Evolutionary conservation across 106 monocot species (phyloP), one percentile per base, ranked within the genome.

Genomic region (Agapanthus africanus): DNA sequence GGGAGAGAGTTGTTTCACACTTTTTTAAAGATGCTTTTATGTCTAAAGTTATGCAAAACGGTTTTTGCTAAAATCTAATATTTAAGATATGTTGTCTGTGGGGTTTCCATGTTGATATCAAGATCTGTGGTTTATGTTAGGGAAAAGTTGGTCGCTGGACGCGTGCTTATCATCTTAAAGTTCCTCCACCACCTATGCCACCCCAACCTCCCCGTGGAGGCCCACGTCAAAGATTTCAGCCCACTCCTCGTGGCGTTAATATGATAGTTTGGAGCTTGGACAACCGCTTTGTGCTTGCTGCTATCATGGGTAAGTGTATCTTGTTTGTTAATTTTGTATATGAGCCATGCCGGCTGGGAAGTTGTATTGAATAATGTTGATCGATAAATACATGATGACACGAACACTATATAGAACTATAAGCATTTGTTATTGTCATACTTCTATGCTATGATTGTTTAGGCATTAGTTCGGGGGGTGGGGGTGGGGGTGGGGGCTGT

Each of bases 201-300:
- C 92, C 97, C 39, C 97, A 92, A 76, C 97, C 92, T 66, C 73
- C 84, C 66, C 91, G 97, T 70, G 91, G 97, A 32, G 97, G 97
- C 59, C 97, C 97, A 65, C 89, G 97, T 23, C 97, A 92, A 54
- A 92, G 97, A 84, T 82, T 74, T 71, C 97, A 97, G 72, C 97
- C 89, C 54, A 92, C 97, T 73, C 97, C 97, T 73, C 97, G 97
- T 70, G 97, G 97, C 67, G 97, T 97, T 69, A 97, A 97, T 59
- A 97, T 97, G 97, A 97, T 97, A 51, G 88, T 97, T 14, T 97
- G 97, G 97, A 97, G 97, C 54, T 68, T 97, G 69, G 97, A 97
- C 76, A 97, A 97, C 38, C 91, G 97, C 38, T 97, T 97, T 79
- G 97, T 97, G 31, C 97, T 97, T 89, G 97, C 97, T 77, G 89